Evolutionary conservation across 2,329 filamentous ascomycete species (phyloP), one percentile per base, ranked within the genome.

Genomic region (Cladosporium velox): DNA sequence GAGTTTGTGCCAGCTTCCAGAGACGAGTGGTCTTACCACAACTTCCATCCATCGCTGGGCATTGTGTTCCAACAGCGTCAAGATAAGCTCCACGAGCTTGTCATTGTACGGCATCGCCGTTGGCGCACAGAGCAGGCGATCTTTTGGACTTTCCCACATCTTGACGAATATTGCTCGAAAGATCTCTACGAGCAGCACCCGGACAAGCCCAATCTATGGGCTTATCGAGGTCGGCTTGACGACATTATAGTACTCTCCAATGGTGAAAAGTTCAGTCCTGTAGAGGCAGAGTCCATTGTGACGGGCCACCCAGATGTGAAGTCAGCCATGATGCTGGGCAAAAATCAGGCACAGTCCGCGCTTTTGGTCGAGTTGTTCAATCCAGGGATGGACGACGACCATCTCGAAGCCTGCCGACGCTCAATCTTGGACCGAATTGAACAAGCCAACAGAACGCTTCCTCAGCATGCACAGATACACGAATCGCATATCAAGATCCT

Each of bases 381-480:
- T 12, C 69, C 76, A n/a, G 62, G 66, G 24, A 69, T 68, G n/a
- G 12, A 38, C 1, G 55, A 41, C 1, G 4, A 58, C 4, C n/a
- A 10, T 6, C 21, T 38, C 28, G 30, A 26, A 18, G 18, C 18
- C 8, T 34, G 14, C 34, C 55, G n/a, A 14, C 10, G 34, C 21
- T 34, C 55, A 10, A 34, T 58, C 10, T 26, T 21, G 32, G 32
- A 8, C 14, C 14, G 3, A 21, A 21, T 58, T 15, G 10, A 18
- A 58, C 8, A 38, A 35, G 30, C 55, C 55, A 58, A 58, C 34
- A 34, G 8, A 3, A 67, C 71, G 0, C 76, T 77, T 14, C 76
- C 78, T 1, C 77, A 78, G n/a, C 80, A 83, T 69, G 78, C 76
- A 3, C 78, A 80, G 47, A 71, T 86, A 1, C 76, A 75, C 61